Conservation (phyloP, 768 basidiomycete species). For the Mycena alexandri region DNA sequence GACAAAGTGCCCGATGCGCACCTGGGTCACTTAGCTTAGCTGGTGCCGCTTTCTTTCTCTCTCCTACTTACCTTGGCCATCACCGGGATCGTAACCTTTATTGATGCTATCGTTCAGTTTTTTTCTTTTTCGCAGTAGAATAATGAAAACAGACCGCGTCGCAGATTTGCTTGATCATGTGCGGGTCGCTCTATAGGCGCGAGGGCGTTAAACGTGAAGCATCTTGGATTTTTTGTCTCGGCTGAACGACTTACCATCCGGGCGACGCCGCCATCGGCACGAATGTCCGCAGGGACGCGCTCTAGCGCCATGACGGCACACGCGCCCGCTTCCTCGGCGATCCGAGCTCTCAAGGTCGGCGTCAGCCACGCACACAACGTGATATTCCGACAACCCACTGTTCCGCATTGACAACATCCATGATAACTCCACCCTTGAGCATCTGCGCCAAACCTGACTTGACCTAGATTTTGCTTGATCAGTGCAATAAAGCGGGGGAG, state of each 20-base stretch:
- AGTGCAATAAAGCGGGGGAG: not conserved
- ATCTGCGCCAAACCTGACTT: slow-evolving; percentile 97
- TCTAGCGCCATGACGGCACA: slow-evolving; percentile 98
- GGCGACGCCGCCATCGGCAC: slow-evolving; percentile 92
- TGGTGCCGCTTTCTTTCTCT: no score
- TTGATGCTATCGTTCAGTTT: no score
- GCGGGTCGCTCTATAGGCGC: slow-evolving; percentile 81
- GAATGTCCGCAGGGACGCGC: slow-evolving; percentile 95
- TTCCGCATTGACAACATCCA: slow-evolving; percentile 93
- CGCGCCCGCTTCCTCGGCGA: slow-evolving; percentile 54
- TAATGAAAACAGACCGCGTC: slow-evolving; percentile 71
- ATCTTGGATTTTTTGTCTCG: slow-evolving; percentile 2
- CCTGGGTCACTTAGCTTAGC: not conserved
- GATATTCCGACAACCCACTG: no score
- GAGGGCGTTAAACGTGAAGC: not conserved
- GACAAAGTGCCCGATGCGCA: slow-evolving; percentile 96
- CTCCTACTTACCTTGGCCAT: slow-evolving; percentile 83
- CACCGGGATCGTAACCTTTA: slow-evolving; percentile 84
- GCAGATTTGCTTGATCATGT: slow-evolving; percentile 97
- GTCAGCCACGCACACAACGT: no score
- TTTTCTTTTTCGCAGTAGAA: no score
- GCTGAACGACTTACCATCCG: slow-evolving; percentile 82
- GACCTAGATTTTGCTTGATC: slow-evolving; percentile 61
- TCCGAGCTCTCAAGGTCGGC: no score
- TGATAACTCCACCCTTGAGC: slow-evolving; percentile 95